Conservation (phyloP, 257 asterid species). For the Solanum neorickii region DNA sequence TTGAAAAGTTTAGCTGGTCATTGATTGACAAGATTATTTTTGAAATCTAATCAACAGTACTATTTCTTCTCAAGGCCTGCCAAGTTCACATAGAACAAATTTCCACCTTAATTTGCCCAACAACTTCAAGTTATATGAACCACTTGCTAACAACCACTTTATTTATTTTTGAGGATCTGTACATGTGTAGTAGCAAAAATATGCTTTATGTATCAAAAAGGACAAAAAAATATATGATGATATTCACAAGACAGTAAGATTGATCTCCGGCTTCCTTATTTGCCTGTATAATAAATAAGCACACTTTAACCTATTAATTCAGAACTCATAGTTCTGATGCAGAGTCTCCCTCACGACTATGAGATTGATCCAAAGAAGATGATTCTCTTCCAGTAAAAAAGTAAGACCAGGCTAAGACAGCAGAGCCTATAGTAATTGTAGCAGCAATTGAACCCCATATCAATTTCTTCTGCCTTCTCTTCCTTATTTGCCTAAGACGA, state of each 20-base stretch:
- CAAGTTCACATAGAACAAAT: not conserved
- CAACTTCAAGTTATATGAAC: not conserved
- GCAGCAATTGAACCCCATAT: conserved; percentile 73
- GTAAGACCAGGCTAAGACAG: conserved; percentile 53
- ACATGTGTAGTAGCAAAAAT: conserved; percentile 22
- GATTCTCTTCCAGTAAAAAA: conserved; percentile 44
- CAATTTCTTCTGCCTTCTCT: conserved; percentile 49
- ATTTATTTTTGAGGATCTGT: conserved; percentile 9
- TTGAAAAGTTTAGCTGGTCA: not conserved
- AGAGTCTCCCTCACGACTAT: conserved; percentile 16
- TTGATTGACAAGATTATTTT: not conserved
- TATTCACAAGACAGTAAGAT: conserved; percentile 29
- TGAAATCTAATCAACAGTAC: not conserved
- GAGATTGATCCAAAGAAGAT: conserved; percentile 19
- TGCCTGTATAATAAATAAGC: not conserved
- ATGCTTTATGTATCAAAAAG: conserved; percentile 4
- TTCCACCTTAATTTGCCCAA: not conserved
- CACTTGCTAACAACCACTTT: conserved; percentile 10
- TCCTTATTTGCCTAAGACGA: conserved; percentile 59
- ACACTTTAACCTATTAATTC: not conserved
- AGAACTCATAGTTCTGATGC: conserved; percentile 17
- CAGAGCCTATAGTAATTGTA: conserved; percentile 49
- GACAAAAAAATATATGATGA: conserved; percentile 4
- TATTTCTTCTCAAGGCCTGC: not conserved
- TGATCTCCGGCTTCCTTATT: conserved; percentile 29